Evolutionary conservation across 2,329 filamentous ascomycete genomes (phyloP).

Genomic region (Colletotrichum simmondsii): DNA sequence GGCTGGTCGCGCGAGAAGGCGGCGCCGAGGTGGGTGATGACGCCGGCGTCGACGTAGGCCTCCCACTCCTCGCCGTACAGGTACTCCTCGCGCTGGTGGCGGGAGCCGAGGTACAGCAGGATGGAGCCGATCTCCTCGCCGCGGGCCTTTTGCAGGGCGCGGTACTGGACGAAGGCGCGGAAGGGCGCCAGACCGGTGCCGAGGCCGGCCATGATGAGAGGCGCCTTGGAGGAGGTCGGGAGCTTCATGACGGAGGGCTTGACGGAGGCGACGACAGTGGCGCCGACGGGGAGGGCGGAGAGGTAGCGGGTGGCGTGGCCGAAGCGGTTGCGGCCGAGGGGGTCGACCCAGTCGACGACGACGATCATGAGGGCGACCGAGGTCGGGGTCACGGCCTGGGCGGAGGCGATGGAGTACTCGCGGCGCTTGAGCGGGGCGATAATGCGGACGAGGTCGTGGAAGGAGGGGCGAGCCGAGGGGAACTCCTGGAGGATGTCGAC

Average conservation of each 20-base stretch:
- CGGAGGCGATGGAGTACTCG: conserved; percentile 99
- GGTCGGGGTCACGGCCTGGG: conserved; percentile 91
- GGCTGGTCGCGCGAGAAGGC: conserved; percentile 98
- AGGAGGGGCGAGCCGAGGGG: conserved; percentile 85
- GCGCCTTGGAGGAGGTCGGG: conserved; percentile 85
- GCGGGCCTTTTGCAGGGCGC: conserved; percentile 96
- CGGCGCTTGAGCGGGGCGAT: conserved; percentile 93
- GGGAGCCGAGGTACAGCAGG: conserved; percentile 94
- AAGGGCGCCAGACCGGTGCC: conserved; percentile 98
- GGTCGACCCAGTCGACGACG: conserved; percentile 94
- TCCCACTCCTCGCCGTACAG: conserved; percentile 99
- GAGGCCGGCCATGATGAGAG: conserved; percentile 99
- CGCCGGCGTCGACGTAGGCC: conserved; percentile 93
- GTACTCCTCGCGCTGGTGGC: conserved; percentile 98
- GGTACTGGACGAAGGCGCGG: conserved; percentile 98
- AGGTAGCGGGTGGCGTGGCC: conserved; percentile 95
- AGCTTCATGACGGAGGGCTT: conserved; percentile 99
- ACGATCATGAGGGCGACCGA: conserved; percentile 97
- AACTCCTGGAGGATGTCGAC: conserved; percentile 93
- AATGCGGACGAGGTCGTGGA: conserved; percentile 89
- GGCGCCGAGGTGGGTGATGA: conserved; percentile 92
- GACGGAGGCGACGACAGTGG: conserved; percentile 88
- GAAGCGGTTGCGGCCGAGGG: conserved; percentile 86
- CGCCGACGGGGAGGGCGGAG: conserved; percentile 77
- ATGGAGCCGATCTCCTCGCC: conserved; percentile 95